Evolutionary conservation across 2,329 filamentous ascomycete genomes (phyloP), one percentile per base, ranked within the genome.

Genomic region (Alternaria brassicicola): DNA sequence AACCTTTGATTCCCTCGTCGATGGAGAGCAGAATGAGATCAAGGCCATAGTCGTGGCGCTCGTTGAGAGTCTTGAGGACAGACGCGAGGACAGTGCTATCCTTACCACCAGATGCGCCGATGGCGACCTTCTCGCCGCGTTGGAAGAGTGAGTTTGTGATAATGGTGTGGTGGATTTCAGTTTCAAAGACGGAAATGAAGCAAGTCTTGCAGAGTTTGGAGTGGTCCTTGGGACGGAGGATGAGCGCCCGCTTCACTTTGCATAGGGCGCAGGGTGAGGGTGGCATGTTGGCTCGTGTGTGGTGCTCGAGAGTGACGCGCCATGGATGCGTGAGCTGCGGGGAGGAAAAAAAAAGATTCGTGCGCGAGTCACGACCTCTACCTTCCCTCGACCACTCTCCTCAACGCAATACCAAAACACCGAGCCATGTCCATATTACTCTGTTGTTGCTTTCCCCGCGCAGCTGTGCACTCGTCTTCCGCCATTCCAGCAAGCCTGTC

Each of bases 1-100:
- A 99, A 6, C 95, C 95, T 70, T 91, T 95, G 80, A 99, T 99
- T 6, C 95, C 95, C 78, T 99, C 96, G 67, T 99, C 95, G 69
- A 99, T 94, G 61, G 91, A 96, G 39, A 99, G 84, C 0, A 99
- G 83, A 0, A 96, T 86, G 3, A 99, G 84, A 41, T 98, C 87
- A 5, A 99, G 81, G 1, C 90, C 91, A 76, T 98, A 98, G 65
- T 89, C 83, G 75, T 97, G 87, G 43, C 93, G 87, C 75, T 96
- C 92, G 69, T 99, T 98, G 3, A 99, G 82, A 0, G 93, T 97
- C 77, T 97, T 97, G 51, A 99, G 84, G 0, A 99, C 93, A 0
- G 93, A 96, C 4, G 95, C 95, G 10, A 99, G 84, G 0, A 99
- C 95, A 0, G 95, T 99, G 51, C 93, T 97, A 78, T 99, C 95